Evolutionary conservation across 2,329 filamentous ascomycete genomes (phyloP), one percentile per base, ranked within the genome.

Genomic region (Fusarium subtropicale): DNA sequence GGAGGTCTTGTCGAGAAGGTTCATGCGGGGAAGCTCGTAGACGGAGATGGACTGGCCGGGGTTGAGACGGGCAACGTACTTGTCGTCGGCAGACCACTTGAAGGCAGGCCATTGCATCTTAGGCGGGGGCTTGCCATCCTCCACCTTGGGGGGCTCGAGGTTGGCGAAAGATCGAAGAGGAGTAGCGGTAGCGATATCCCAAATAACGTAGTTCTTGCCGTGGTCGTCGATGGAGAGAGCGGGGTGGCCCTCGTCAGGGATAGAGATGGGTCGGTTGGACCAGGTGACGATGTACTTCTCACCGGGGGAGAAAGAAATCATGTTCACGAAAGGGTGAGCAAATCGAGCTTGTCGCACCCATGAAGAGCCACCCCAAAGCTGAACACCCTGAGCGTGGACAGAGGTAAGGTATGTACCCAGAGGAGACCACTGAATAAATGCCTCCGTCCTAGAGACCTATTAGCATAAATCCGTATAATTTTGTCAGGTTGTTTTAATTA

Each of bases 141-240:
- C 81, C 7, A 72, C 71, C 70, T 86, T 87, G 31, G 92, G 89
- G 16, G 92, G 83, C 72, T 99, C 96, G 69, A 97, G 87, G 73
- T 95, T 97, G 68, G 93, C 90, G 78, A 99, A 99, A 0, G 96
- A 98, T 69, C 96, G 92, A 52, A 99, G 87, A 59, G 95, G 93
- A 79, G 95, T 92, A 75, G 89, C 90, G 12, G 95, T 96, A 54
- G 92, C 92, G 67, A 98, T 91, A 77, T 98, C 95, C 96, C 96
- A 99, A 77, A 99, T 94, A 77, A 99, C 92, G 81, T 98, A 98
- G 87, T 98, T 97, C 87, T 98, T 98, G 81, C 96, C 96, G 75
- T 99, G 95, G 77, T 99, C 96, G 76, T 98, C 96, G 64, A 94
- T 85, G 5, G 92, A 90, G 52, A 97, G 86, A n/a, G 91, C 85